These are phyloP conservation scores for Diaporthe citri DNA, from an alignment of 2,329 filamentous ascomycete genomes.

Conservation along the genomic window DNA sequence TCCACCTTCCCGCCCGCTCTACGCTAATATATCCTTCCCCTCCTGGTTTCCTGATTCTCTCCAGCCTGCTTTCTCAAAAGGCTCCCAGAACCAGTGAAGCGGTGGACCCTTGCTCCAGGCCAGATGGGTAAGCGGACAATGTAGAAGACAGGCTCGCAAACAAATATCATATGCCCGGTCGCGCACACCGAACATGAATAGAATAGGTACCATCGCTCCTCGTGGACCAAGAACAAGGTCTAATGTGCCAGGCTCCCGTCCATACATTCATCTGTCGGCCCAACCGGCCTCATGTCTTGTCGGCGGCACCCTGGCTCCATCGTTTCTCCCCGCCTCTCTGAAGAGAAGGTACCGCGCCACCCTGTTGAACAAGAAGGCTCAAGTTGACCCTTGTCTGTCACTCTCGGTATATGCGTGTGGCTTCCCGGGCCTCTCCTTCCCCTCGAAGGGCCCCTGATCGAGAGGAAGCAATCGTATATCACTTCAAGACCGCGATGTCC, in stretches of 20 bases:
- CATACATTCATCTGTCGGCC: neutral
- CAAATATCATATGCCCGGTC: neutral
- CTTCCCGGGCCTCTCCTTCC: neutral
- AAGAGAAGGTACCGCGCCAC: neutral
- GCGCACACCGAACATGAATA: neutral
- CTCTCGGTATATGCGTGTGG: neutral
- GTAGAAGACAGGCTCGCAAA: too few relatives aligned
- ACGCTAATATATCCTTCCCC: too few relatives aligned
- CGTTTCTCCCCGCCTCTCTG: neutral
- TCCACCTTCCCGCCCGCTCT: too few relatives aligned
- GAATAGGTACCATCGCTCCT: neutral
- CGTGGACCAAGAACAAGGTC: too few relatives aligned
- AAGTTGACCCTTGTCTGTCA: too few relatives aligned
- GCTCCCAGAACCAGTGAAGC: too few relatives aligned
- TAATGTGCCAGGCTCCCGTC: neutral
- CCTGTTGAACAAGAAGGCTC: neutral
- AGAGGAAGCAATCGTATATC: too few relatives aligned
- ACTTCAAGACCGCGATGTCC: neutral
- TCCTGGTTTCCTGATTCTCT: too few relatives aligned
- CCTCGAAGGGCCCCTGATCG: too few relatives aligned
- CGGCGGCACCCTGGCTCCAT: neutral
- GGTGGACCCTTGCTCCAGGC: neutral
- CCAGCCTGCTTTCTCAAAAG: too few relatives aligned
- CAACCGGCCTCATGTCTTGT: neutral
- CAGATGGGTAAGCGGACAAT: neutral